These are phyloP conservation scores for Danielia reshetovae DNA, from an alignment of 805 yeast species.

Conservation along the genomic window DNA sequence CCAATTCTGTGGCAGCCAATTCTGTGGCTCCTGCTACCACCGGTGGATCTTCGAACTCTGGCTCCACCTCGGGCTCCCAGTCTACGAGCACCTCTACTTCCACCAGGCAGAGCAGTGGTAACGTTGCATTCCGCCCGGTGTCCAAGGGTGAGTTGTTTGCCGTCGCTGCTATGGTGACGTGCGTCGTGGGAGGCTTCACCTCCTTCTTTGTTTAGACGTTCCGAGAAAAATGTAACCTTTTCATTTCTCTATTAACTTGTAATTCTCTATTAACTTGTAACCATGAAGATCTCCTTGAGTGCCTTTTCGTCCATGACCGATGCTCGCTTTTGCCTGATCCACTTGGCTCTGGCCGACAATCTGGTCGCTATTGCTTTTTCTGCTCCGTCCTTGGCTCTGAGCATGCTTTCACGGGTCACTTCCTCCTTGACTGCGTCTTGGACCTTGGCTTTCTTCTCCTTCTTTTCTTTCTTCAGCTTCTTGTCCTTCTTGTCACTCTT, in stretches of 20 bases:
- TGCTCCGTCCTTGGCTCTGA: slow-evolving; percentile 16
- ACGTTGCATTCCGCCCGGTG: slow-evolving; percentile 19
- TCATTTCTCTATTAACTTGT: neutral
- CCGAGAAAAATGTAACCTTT: neutral
- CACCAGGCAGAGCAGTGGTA: slow-evolving; percentile 16
- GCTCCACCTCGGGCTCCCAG: slow-evolving; percentile 20
- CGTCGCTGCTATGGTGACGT: slow-evolving; percentile 30
- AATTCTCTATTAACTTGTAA: slow-evolving; percentile 39
- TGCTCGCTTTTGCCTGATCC: slow-evolving; percentile 87
- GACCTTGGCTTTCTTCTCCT: slow-evolving; percentile 21
- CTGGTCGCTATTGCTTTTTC: slow-evolving; percentile 27
- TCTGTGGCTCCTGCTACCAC: slow-evolving; percentile 13
- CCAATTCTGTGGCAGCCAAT: slow-evolving; percentile 13
- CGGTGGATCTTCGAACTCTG: slow-evolving; percentile 21
- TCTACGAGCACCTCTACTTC: slow-evolving; percentile 20
- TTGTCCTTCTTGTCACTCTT: slow-evolving; percentile 19
- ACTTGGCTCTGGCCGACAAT: slow-evolving; percentile 69
- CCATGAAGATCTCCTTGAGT: slow-evolving; percentile 90
- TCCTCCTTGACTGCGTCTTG: slow-evolving; percentile 24
- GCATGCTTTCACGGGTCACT: slow-evolving; percentile 23
- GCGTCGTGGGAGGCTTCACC: slow-evolving; percentile 44
- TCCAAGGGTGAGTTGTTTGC: slow-evolving; percentile 31
- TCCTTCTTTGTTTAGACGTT: slow-evolving; percentile 23
- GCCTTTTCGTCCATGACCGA: slow-evolving; percentile 89
- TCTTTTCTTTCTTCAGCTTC: slow-evolving; percentile 22